Evolutionary conservation across 257 asterid species (phyloP), one percentile per base, ranked within the genome.

Genomic region (Parsonsia alboflavescens): DNA sequence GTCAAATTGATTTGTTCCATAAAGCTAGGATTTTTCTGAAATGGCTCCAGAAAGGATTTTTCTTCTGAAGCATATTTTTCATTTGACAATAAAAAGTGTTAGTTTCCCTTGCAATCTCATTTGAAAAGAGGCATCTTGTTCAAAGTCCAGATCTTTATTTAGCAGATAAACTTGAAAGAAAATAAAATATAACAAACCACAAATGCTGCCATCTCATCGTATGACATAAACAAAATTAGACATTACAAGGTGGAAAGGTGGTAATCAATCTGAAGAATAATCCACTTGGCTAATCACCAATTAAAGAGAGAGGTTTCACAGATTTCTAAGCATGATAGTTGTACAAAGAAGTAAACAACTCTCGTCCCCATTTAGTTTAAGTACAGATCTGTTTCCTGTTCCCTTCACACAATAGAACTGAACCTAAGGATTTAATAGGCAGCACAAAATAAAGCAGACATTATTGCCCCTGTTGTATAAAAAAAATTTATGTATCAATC

Each of bases 31-130:
- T 21, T 75, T n/a, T 42, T 54, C 56, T 75, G 74, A 63, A 75
- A 57, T 62, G 54, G 46, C 30, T 46, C 79, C 7, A 44, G 5
- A 42, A 70, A 56, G 44, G 54, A 58, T 28, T 75, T 75, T 75
- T 41, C 75, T 72, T 70, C 76, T 44, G 70, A 68, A 81, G 70
- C 57, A 74, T 78, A 66, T 73, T 69, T 44, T 67, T 52, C 73
- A 78, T 63, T 74, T 75, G 78, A 67, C 75, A 61, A 53, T 26
- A 54, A 54, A 49, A 75, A 63, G 54, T 54, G 75, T 44, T 58
- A 76, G 59, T 78, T 36, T 44, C 73, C 49, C 62, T 73, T 19
- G 68, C 68, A 49, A 66, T 30, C 52, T 73, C 78, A 50, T 24
- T 19, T 41, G 7, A 33, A n/a, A 36, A 64, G 16, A 3, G 77